phyloP scores from a whole-genome alignment of 176 grass and related monocot species.

The Musa itinerans region DNA sequence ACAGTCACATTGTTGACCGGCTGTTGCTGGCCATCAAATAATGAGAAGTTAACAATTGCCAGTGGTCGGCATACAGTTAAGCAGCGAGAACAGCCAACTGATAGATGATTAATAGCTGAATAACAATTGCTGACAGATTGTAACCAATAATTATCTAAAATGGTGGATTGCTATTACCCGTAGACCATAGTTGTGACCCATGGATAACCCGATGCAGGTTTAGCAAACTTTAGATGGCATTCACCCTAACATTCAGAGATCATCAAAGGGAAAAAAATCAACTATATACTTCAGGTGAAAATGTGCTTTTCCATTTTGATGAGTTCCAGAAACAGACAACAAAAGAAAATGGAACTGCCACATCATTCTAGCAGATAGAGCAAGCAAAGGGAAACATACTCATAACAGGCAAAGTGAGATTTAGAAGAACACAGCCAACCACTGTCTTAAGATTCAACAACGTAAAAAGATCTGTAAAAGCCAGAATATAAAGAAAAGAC shows the following conservation, averaged over 20 bases:
- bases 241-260: too few species aligned
- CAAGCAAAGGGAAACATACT: too few species aligned
- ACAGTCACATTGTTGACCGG: not conserved
- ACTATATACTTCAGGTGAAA: not conserved
- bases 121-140: not conserved
- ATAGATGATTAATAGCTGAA: too few species aligned
- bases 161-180: not conserved
- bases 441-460: not conserved
- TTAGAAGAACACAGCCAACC: not conserved
- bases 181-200: not conserved
- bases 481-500: not conserved
- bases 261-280: too few species aligned
- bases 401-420: not conserved
- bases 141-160: not conserved
- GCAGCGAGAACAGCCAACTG: too few species aligned
- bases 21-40: not conserved
- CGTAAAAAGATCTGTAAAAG: too few species aligned
- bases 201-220: not conserved
- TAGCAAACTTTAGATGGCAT: not conserved
- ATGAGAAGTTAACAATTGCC: not conserved
- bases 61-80: not conserved
- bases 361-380: not conserved
- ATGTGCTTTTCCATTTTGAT: not conserved
- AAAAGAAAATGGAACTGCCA: not conserved
- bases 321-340: not conserved